Evolutionary conservation across 441 rosid species (phyloP).

Genomic region (Gossypium schwendimanii): DNA sequence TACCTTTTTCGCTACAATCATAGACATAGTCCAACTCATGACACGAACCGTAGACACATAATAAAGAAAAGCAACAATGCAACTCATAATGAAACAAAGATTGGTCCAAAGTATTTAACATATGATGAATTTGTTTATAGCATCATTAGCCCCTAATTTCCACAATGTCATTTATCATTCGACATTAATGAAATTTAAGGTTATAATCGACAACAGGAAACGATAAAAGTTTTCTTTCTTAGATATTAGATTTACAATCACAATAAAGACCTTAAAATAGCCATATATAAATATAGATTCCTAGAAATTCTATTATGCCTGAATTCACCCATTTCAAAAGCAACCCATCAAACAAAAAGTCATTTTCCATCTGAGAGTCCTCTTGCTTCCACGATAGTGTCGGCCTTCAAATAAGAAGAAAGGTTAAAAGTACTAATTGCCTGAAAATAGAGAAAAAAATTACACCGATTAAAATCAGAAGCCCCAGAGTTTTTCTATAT

Average conservation of each 20-base stretch:
- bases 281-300: neutral
- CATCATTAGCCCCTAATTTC: neutral
- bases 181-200: neutral
- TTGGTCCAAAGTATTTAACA: neutral
- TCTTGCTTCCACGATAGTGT: no score
- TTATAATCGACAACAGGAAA: neutral
- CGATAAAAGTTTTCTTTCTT: neutral
- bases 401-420: no score
- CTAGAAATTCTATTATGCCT: neutral
- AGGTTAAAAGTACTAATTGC: no score
- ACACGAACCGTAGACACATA: neutral
- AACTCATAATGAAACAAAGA: neutral
- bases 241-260: neutral
- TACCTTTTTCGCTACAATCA: slow-evolving; percentile 49
- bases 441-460: no score
- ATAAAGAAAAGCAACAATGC: neutral
- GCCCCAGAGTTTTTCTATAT: no score
- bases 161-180: neutral
- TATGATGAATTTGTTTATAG: neutral
- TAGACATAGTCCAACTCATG: neutral
- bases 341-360: neutral
- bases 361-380: no score
- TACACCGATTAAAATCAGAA: no score
- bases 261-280: neutral
- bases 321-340: neutral